Percentiles rank a stretch among this genome's conserved stretches.
These are phyloP conservation scores for Nakazawaea populi DNA, from an alignment of 805 yeast species.

Conservation along the genomic window DNA sequence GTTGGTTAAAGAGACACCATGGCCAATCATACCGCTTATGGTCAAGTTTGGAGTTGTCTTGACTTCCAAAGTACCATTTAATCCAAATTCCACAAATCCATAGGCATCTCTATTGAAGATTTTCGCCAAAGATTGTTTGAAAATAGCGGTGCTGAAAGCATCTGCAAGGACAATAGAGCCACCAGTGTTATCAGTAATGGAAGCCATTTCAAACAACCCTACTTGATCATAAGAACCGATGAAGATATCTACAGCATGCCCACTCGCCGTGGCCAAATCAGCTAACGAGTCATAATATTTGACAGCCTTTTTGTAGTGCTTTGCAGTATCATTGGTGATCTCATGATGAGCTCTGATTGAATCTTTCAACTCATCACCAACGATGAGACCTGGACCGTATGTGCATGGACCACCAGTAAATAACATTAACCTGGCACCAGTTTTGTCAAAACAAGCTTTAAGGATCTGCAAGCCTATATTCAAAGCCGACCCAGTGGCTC, in stretches of 20 bases:
- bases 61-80: constrained; percentile 56
- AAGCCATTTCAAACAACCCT: constrained; percentile 63
- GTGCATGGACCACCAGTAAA: constrained; percentile 66
- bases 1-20: constrained; percentile 40
- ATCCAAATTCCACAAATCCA: constrained; percentile 43
- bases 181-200: constrained; percentile 51
- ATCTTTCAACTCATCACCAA: constrained; percentile 48
- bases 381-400: constrained; percentile 58
- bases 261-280: constrained; percentile 37
- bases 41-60: constrained; percentile 44
- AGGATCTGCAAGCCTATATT: constrained; percentile 37
- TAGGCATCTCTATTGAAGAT: constrained; percentile 35
- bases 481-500: constrained; percentile 59
- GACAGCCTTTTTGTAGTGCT: constrained; percentile 36
- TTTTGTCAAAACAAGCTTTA: constrained; percentile 32
- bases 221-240: constrained; percentile 67
- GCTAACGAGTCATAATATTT: constrained; percentile 47
- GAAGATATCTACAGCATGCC: constrained; percentile 51
- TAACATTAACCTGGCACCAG: constrained; percentile 49
- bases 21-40: constrained; percentile 57
- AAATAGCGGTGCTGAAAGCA: constrained; percentile 61
- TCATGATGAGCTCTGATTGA: constrained; percentile 66
- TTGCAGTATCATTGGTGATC: constrained; percentile 38
- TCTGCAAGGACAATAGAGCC: constrained; percentile 60
- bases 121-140: constrained; percentile 57